phyloP scores from a whole-genome alignment of 2,329 filamentous ascomycete species.

The Ophiocordyceps camponoti-leonardi region DNA sequence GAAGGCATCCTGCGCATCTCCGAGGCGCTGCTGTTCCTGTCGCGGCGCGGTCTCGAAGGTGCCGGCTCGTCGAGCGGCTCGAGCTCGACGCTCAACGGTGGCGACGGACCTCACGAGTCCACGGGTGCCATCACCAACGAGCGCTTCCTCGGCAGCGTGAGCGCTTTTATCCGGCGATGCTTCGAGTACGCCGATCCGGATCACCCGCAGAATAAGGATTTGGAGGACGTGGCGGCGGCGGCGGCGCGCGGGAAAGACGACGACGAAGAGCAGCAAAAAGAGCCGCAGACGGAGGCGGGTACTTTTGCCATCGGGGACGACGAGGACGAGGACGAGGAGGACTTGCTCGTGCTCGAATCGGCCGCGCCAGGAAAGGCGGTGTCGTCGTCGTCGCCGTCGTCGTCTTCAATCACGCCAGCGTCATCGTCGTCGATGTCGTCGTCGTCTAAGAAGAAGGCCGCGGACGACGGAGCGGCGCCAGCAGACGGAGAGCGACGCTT shows the following conservation, averaged over 20 bases:
- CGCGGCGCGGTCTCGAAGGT: slow-evolving; percentile 69
- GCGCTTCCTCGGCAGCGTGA: slow-evolving; percentile 80
- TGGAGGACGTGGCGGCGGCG: slow-evolving; percentile 10
- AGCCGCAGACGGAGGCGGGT: slow-evolving; percentile 17
- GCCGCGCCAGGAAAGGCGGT: slow-evolving; percentile 23
- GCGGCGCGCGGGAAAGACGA: slow-evolving; percentile 6
- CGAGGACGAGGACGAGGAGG: slow-evolving; percentile 25
- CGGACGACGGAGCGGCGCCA: slow-evolving; percentile 2
- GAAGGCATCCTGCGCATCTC: slow-evolving; percentile 93
- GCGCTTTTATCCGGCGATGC: slow-evolving; percentile 86
- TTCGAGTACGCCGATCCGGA: slow-evolving; percentile 98
- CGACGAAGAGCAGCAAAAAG: too few species aligned
- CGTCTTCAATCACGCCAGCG: too few species aligned
- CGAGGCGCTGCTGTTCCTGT: slow-evolving; percentile 83
- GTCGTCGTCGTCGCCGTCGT: too few species aligned
- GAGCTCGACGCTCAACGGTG: slow-evolving; percentile 31
- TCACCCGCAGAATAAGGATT: slow-evolving; percentile 43
- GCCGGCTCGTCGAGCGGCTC: slow-evolving; percentile 49
- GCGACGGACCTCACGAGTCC: slow-evolving; percentile 13
- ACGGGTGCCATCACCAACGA: slow-evolving; percentile 56
- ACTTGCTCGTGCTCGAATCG: slow-evolving; percentile 44
- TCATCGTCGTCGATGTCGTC: too few species aligned
- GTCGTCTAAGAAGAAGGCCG: slow-evolving; percentile 16
- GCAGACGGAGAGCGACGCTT: slow-evolving; percentile 15
- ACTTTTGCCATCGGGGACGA: slow-evolving; percentile 66